Evolutionary conservation across 108 stramenopile genomes (phyloP), one percentile per base, ranked within the genome.

Genomic region (Chaetoceros muelleri): DNA sequence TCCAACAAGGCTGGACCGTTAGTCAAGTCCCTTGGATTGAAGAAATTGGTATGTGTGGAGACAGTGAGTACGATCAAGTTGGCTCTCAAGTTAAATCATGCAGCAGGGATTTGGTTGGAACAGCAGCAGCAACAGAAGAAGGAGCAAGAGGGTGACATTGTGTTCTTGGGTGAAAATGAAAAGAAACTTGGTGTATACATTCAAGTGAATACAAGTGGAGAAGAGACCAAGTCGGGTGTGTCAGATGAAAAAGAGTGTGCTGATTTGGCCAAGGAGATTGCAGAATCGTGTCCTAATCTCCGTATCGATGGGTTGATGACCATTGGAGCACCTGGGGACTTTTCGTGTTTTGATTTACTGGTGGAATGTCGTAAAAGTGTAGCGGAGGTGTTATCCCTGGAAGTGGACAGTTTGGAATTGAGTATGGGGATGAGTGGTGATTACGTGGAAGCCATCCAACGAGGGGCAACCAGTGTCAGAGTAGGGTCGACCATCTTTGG

Each of bases 351-450:
- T 51, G 93, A 95, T 46, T 58, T 44, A 22, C 69, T 88, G 52
- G 70, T 61, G 0, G 44, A 60, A 40, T 85, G 82, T 55, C 72
- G 86, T 10, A 48, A 76, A 25, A 75, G 79, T 8, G 71, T 64
- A 1, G 67, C 82, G 1, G 73, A 29, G 21, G 65, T 69, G 27
- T 58, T 81, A 20, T 70, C 53, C 17, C 19, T 74, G 49, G 66
- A 77, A 23, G 49, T 65, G 17, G 57, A 60, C 22, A 61, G 58
- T 1, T 55, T 98, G 47, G 94, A 87, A 54, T 62, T 99, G 52
- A 87, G 84, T 61, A 99, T 99, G 98, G 98, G 98, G 61, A 99
- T 99, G 98, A 89, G 85, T 24, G 93, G 84, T 3, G 98, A 99
- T 66, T 99, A 81, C 58, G 93, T 90, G 62, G 78, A 81, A 34